phyloP scores from a whole-genome alignment of 2,329 filamentous ascomycete genomes.

The Monosporascus sp. region DNA sequence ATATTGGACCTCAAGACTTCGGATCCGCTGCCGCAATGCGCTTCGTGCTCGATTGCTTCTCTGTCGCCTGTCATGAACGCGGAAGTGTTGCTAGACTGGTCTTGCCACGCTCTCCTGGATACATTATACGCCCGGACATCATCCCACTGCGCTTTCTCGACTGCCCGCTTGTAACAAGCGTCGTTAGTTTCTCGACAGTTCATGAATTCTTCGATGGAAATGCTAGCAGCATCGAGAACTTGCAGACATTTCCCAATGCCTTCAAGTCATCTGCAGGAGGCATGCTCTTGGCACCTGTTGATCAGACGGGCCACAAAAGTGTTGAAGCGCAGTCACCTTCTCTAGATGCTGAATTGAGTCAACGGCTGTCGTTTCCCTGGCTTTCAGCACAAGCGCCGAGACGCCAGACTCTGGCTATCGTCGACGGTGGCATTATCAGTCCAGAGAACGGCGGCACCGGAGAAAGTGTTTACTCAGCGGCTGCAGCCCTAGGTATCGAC shows the following conservation, averaged over 20 bases:
- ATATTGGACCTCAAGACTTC: too few species aligned
- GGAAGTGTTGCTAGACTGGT: too few species aligned
- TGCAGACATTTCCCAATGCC: slow-evolving; percentile 10
- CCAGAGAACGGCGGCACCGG: slow-evolving; percentile 20
- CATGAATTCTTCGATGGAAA: slow-evolving; percentile 14
- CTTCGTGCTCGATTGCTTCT: too few species aligned
- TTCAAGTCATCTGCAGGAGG: slow-evolving; percentile 18
- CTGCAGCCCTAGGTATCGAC: slow-evolving; percentile 17
- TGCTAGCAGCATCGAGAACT: slow-evolving; percentile 1
- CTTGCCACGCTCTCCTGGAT: too few species aligned
- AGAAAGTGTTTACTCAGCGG: slow-evolving; percentile 16
- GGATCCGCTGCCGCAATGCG: too few species aligned
- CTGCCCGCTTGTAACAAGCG: slow-evolving; percentile 12
- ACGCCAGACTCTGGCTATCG: slow-evolving; percentile 19
- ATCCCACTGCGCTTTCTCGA: slow-evolving; percentile 18
- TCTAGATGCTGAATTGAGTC: slow-evolving; percentile 10
- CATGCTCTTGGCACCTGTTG: slow-evolving; percentile 8
- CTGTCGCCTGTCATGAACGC: too few species aligned
- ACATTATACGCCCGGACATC: slow-evolving; percentile 19
- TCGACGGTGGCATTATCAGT: slow-evolving; percentile 20
- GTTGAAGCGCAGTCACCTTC: slow-evolving; percentile 5
- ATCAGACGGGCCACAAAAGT: neutral
- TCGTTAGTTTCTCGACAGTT: slow-evolving; percentile 13
- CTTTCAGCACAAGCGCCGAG: slow-evolving; percentile 6
- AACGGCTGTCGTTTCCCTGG: slow-evolving; percentile 18